Conservation (phyloP, 2,329 filamentous ascomycete species). For the Aspergillus glaucus region DNA sequence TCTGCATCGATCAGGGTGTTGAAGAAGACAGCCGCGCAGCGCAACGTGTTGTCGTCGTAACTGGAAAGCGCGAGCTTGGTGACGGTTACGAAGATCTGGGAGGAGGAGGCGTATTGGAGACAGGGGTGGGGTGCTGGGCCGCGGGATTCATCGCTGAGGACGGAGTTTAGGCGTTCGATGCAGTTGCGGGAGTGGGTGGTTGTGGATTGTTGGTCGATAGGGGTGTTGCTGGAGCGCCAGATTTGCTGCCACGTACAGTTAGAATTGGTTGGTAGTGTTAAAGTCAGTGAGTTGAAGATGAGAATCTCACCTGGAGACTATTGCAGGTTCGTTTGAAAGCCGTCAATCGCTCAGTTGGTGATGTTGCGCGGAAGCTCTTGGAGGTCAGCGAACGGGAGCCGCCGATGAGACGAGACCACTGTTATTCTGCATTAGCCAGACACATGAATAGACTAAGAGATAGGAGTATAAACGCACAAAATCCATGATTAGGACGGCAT, state of each 20-base stretch:
- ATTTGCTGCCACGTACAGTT: conserved; percentile 42
- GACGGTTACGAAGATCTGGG: conserved; percentile 83
- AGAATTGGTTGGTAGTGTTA: neutral
- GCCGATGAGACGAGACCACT: conserved; percentile 59
- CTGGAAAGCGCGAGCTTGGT: conserved; percentile 82
- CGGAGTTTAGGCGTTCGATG: conserved; percentile 53
- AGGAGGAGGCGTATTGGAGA: conserved; percentile 75
- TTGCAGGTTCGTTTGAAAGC: conserved; percentile 58
- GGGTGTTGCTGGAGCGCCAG: conserved; percentile 52
- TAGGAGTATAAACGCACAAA: conserved; percentile 32
- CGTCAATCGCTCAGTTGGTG: conserved; percentile 54
- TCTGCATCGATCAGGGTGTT: conserved; percentile 92
- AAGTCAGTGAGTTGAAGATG: neutral
- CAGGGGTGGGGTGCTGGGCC: conserved; percentile 86
- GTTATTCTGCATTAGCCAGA: conserved; percentile 3
- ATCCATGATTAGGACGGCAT: conserved; percentile 37
- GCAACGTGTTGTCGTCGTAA: conserved; percentile 78
- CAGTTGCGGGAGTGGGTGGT: conserved; percentile 46
- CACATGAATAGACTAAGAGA: neutral
- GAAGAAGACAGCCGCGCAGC: conserved; percentile 78
- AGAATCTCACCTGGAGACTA: conserved; percentile 46
- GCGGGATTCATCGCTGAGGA: conserved; percentile 83
- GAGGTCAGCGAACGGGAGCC: conserved; percentile 42
- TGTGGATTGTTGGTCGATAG: conserved; percentile 47
- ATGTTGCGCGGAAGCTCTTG: conserved; percentile 47